Conservation (phyloP, 2,329 filamentous ascomycete genomes). For the Fusarium proliferatum region DNA sequence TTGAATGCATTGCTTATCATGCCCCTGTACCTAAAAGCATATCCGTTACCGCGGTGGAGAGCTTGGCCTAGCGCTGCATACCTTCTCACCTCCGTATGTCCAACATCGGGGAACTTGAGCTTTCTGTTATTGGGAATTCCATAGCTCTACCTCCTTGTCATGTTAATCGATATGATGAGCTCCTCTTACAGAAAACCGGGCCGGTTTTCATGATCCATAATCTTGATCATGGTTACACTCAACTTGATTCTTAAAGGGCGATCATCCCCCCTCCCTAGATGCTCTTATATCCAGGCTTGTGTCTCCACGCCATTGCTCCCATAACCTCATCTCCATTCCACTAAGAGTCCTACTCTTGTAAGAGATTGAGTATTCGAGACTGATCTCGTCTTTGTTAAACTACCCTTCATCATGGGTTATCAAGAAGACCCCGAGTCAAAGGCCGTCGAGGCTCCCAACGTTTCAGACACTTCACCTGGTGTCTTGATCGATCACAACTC, state of each 20-base stretch:
- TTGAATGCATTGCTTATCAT: conserved; percentile 37
- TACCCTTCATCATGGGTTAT: conserved; percentile 40
- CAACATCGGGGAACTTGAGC: conserved; percentile 15
- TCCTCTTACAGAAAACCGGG: conserved; percentile 38
- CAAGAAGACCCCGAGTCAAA: conserved; percentile 42
- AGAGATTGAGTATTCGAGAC: neutral
- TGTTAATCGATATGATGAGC: conserved; percentile 29
- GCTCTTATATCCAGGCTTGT: conserved; percentile 35
- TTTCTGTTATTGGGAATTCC: neutral
- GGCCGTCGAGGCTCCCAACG: conserved; percentile 40
- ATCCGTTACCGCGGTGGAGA: conserved; percentile 33
- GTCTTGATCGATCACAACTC: conserved; percentile 42
- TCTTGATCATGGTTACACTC: conserved; percentile 21
- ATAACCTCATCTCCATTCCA: conserved; percentile 8
- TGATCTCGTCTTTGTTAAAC: neutral
- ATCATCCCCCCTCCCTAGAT: conserved; percentile 6
- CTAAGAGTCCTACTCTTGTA: neutral
- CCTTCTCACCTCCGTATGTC: conserved; percentile 8
- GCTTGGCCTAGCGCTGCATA: conserved; percentile 17
- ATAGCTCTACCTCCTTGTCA: conserved; percentile 8
- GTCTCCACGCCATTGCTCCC: conserved; percentile 31
- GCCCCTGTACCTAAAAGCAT: conserved; percentile 28
- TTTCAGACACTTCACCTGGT: conserved; percentile 43
- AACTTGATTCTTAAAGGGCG: conserved; percentile 36
- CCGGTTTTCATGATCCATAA: conserved; percentile 29